Evolutionary conservation across 495 filamentous ascomycete species (phyloP).

Genomic region (Hypoxylon fragiforme): DNA sequence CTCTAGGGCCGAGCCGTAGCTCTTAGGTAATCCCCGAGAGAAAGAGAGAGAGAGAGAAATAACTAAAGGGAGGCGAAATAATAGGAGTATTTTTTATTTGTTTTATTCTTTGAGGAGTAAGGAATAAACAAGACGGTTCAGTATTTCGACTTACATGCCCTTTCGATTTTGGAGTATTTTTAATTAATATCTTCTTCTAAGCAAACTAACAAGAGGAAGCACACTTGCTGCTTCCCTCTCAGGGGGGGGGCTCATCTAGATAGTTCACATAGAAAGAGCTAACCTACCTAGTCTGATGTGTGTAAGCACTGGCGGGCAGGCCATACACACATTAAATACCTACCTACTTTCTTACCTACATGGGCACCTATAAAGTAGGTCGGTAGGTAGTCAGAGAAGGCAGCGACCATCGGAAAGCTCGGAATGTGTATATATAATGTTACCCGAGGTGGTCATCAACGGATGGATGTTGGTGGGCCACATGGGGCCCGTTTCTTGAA

Average conservation of each 20-base stretch:
- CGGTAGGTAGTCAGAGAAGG: too few relatives aligned
- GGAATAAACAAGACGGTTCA: neutral
- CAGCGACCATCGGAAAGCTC: constrained; percentile 20
- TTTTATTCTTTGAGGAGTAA: neutral
- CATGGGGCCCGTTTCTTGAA: neutral
- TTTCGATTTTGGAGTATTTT: too few relatives aligned
- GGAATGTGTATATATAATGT: constrained; percentile 7
- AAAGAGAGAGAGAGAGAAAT: constrained; percentile 1
- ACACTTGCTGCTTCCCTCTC: too few relatives aligned
- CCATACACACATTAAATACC: too few relatives aligned
- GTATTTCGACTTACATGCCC: neutral
- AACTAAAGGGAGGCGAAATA: neutral
- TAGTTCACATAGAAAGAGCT: too few relatives aligned
- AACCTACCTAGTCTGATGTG: too few relatives aligned
- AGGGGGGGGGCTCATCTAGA: too few relatives aligned
- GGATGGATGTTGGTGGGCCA: constrained; percentile 1
- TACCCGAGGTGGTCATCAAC: constrained; percentile 8
- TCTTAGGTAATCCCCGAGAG: constrained; percentile 1
- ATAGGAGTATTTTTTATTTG: too few relatives aligned
- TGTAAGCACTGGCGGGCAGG: too few relatives aligned
- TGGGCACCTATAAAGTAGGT: too few relatives aligned
- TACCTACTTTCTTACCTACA: too few relatives aligned
- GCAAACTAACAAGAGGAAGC: too few relatives aligned
- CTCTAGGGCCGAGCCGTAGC: constrained; percentile 8
- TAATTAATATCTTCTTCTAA: constrained; percentile 3